Base-by-base conservation (phyloP, 2,329 filamentous ascomycete genomes). In the Cladophialophora psammophila region DNA sequence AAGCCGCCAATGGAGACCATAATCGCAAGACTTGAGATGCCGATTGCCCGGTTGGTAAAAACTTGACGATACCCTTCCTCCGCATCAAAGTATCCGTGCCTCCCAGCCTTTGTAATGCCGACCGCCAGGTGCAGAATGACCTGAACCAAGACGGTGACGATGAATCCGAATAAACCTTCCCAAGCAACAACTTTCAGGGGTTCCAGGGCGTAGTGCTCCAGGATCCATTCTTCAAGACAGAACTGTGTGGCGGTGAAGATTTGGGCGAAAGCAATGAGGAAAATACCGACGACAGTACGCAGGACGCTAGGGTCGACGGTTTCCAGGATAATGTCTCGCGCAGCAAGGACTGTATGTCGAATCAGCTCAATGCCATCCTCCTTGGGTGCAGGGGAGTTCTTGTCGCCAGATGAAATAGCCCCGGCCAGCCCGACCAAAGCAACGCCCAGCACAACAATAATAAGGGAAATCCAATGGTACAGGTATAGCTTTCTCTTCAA, bases 1-100 rank as follows among this genome's bases (percentile, higher is more conserved):
- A 98, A 99, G 62, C 94, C 94, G 91, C 94, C 94, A 74, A 99
- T 99, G 75, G 93, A 96, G 72, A 99, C 86, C 95, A 99, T 99
- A 77, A 98, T 98, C 66, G 96, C 79, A 7, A 98, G 63, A 71
- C 93, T 96, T 26, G 92, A 92, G 2, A 94, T 73, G 35, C 90
- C 87, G 67, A 99, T 89, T 15, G 86, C 81, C 60, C 82, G 86
- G 78, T 94, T 89, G 40, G 88, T 83, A 9, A 88, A 88, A 80
- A 99, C 88, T 79, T 98, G 88, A 69, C 87, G 87, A 84, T 93
- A 91, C 13, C 93, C 94, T 77, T 97, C 94, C 4, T 84, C 87
- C 71, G 94, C 90, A 78, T 99, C 95, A 78, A 98, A 99, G 76
- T 94, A 94, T 50, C 95, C 94, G 74, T 91, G 87, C 66, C 82